Conservation (phyloP, 495 filamentous ascomycete genomes). For the Tuber magnatum region DNA sequence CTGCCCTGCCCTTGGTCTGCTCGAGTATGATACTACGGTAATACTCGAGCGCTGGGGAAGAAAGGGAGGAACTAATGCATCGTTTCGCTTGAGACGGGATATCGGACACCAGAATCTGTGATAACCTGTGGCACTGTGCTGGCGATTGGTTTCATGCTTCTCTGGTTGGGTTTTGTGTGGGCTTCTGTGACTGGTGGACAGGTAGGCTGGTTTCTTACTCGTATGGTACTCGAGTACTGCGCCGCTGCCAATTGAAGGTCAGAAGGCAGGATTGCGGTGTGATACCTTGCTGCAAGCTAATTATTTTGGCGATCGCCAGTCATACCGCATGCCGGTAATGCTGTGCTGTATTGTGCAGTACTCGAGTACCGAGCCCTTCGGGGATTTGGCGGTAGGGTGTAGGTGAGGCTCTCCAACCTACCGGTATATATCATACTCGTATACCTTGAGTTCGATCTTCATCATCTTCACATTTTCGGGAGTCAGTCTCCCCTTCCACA, state of each 20-base stretch:
- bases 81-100: neutral
- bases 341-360: neutral
- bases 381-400: neutral
- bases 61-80: neutral
- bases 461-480: neutral
- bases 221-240: too few species aligned
- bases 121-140: neutral
- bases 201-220: neutral
- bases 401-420: neutral
- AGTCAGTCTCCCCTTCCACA: neutral
- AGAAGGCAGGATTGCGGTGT: neutral
- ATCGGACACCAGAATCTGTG: neutral
- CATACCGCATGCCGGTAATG: neutral
- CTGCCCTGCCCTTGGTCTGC: neutral
- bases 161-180: neutral
- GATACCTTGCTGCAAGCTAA: neutral
- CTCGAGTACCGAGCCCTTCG: neutral
- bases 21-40: too few species aligned
- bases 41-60: neutral
- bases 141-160: neutral
- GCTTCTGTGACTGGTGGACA: neutral
- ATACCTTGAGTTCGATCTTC: neutral
- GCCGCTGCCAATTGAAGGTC: too few species aligned
- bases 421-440: neutral
- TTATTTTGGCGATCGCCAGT: neutral